These are phyloP conservation scores for Pichia sp. DNA, from an alignment of 1,139 yeast genomes.

Conservation along the genomic window DNA sequence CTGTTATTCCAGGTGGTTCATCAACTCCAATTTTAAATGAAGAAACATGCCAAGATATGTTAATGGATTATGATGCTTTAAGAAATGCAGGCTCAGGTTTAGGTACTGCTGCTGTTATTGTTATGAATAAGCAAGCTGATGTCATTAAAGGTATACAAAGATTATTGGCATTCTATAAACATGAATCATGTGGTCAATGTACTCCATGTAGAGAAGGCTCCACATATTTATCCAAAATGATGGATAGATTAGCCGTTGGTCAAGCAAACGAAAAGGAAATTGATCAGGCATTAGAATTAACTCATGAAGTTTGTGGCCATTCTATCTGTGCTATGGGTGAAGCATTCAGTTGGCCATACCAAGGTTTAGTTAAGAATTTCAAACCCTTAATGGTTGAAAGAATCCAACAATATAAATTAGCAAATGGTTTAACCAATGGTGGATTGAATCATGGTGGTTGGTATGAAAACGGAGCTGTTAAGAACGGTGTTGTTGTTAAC, in stretches of 20 bases:
- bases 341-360: conserved; percentile 92
- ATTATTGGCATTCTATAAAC: conserved; percentile 74
- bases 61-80: conserved; percentile 83
- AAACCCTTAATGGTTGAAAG: conserved; percentile 75
- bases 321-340: conserved; percentile 89
- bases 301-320: conserved; percentile 83
- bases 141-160: conserved; percentile 80
- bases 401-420: conserved; percentile 43
- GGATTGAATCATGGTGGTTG: conserved; percentile 68
- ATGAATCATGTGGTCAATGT: conserved; percentile 91
- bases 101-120: conserved; percentile 90
- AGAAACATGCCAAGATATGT: conserved; percentile 55
- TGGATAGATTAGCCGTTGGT: conserved; percentile 73
- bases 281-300: conserved; percentile 73
- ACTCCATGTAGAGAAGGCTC: conserved; percentile 95
- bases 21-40: conserved; percentile 78
- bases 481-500: conserved; percentile 60
- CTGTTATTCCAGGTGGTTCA: conserved; percentile 84
- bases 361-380: conserved; percentile 77
- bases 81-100: conserved; percentile 80
- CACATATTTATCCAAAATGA: conserved; percentile 73
- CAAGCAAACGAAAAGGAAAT: conserved; percentile 76
- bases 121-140: conserved; percentile 80
- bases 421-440: conserved; percentile 33
- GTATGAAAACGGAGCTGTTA: conserved; percentile 56